These are phyloP conservation scores for Saccharomycopsis selenospora DNA, from an alignment of 805 yeast genomes.

Conservation along the genomic window DNA sequence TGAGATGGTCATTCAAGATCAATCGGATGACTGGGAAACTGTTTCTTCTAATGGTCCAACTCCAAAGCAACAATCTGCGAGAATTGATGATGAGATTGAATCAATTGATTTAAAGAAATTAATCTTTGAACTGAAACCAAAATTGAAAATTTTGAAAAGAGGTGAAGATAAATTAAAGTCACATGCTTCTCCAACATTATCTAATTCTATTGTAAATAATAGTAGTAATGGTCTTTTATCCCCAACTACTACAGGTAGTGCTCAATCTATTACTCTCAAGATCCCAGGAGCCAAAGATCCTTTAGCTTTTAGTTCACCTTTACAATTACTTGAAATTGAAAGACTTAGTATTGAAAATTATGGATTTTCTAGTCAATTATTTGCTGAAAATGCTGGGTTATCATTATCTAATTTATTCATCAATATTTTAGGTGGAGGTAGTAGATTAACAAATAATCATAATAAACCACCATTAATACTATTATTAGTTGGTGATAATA, in stretches of 20 bases:
- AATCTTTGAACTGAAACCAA: not conserved
- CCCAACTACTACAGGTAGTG: slow-evolving; percentile 3
- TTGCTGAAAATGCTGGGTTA: slow-evolving; percentile 63
- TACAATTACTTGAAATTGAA: slow-evolving; percentile 74
- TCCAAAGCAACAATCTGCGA: slow-evolving; percentile 18
- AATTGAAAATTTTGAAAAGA: slow-evolving; percentile 7
- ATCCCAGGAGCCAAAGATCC: slow-evolving; percentile 20
- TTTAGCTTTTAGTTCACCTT: slow-evolving; percentile 62
- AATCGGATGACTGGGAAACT: slow-evolving; percentile 49
- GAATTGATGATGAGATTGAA: slow-evolving; percentile 8
- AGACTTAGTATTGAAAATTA: slow-evolving; percentile 48
- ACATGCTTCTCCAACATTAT: slow-evolving; percentile 15
- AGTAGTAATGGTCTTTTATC: slow-evolving; percentile 21
- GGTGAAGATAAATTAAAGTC: slow-evolving; percentile 24
- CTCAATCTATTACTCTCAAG: slow-evolving; percentile 14
- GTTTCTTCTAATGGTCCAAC: slow-evolving; percentile 11
- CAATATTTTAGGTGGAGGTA: slow-evolving; percentile 59
- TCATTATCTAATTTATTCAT: slow-evolving; percentile 55
- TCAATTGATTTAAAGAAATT: not conserved
- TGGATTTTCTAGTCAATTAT: slow-evolving; percentile 36
- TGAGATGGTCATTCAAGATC: slow-evolving; percentile 63
- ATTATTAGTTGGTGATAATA: slow-evolving; percentile 63
- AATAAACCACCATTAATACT: slow-evolving; percentile 75
- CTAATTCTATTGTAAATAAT: slow-evolving; percentile 2
- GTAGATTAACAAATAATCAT: slow-evolving; percentile 59